Evolutionary conservation across 2,329 filamentous ascomycete genomes (phyloP).

Genomic region (Monosporascus sp.): DNA sequence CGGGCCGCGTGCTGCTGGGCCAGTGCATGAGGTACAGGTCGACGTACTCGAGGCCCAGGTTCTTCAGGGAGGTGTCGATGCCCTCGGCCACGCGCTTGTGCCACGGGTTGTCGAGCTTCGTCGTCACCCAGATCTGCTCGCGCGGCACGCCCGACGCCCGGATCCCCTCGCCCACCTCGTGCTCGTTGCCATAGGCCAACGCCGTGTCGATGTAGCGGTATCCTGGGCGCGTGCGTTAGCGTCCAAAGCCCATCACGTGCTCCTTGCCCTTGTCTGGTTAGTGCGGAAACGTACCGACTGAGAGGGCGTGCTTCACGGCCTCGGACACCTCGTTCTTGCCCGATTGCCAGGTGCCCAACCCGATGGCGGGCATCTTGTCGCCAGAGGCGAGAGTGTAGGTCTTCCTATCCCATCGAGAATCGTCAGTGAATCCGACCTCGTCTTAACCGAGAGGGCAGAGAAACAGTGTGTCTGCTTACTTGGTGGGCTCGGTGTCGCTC

Average conservation of each 20-base stretch:
- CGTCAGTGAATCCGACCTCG: background rate
- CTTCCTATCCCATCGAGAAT: conserved; percentile 29
- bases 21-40: conserved; percentile 71
- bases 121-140: conserved; percentile 65
- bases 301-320: conserved; percentile 66
- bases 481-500: background rate
- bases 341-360: conserved; percentile 77
- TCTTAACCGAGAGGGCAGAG: background rate
- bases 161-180: conserved; percentile 62
- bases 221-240: conserved; percentile 31
- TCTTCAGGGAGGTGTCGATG: conserved; percentile 54
- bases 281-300: conserved; percentile 16
- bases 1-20: conserved; percentile 60
- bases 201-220: conserved; percentile 77
- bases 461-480: background rate
- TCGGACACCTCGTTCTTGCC: conserved; percentile 60
- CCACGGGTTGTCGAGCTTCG: conserved; percentile 78
- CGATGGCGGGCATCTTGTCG: conserved; percentile 70
- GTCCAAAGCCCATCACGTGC: too few relatives aligned
- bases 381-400: conserved; percentile 70
- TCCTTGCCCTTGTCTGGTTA: too few relatives aligned
- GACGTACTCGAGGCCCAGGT: conserved; percentile 59
- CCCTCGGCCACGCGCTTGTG: conserved; percentile 64
- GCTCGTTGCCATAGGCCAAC: conserved; percentile 72
- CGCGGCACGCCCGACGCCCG: conserved; percentile 59